These are phyloP conservation scores for Nicotiana attenuata DNA, from an alignment of 257 asterid genomes.

Conservation along the genomic window DNA sequence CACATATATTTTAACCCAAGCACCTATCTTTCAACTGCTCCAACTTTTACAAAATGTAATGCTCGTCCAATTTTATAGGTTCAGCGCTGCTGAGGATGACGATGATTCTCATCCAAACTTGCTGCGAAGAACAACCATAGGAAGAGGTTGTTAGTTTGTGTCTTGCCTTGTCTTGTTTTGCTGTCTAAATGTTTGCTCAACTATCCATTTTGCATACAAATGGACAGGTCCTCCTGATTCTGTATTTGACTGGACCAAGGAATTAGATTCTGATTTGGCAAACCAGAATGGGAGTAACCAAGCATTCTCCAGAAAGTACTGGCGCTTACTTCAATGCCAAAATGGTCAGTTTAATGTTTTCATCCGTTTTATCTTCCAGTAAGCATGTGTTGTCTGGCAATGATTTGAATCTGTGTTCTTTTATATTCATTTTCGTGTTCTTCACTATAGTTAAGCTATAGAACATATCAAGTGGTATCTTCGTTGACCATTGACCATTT, in stretches of 20 bases:
- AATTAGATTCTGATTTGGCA: constrained; percentile 61
- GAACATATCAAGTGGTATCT: neutral
- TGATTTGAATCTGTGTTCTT: constrained; percentile 1
- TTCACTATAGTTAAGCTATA: neutral
- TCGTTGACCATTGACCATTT: constrained; percentile 1
- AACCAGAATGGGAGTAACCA: constrained; percentile 60
- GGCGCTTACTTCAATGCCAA: constrained; percentile 97
- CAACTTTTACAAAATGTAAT: neutral
- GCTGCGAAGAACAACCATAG: constrained; percentile 68
- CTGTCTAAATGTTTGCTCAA: constrained; percentile 1
- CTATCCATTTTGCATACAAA: constrained; percentile 11
- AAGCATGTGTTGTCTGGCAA: constrained; percentile 7
- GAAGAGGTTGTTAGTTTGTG: constrained; percentile 48
- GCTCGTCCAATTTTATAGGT: constrained; percentile 34
- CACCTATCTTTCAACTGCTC: neutral
- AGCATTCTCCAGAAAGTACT: constrained; percentile 71
- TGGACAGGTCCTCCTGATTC: constrained; percentile 82
- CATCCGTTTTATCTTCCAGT: constrained; percentile 1
- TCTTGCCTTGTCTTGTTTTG: constrained; percentile 19
- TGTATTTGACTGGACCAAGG: constrained; percentile 85
- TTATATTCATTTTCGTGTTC: neutral
- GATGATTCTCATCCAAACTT: constrained; percentile 40
- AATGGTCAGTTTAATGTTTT: constrained; percentile 47
- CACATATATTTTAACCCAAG: neutral
- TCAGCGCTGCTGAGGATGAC: constrained; percentile 79